Conservation (phyloP, 116 monocot genomes). For the Trichopus zeylanicus region DNA sequence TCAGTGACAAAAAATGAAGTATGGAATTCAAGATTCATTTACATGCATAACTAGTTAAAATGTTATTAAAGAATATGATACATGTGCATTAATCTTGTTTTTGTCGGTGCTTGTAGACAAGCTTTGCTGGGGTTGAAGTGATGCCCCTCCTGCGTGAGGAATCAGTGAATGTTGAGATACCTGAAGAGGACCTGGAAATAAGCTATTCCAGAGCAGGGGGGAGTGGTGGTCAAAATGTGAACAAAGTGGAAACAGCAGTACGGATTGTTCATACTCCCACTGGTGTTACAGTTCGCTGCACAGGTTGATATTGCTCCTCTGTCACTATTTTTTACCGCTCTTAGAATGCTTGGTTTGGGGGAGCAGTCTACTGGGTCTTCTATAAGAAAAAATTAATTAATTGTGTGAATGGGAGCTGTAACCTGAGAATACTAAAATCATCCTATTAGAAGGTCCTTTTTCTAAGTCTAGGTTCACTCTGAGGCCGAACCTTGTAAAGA, state of each 20-base stretch:
- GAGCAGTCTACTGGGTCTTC: no score
- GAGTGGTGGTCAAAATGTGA: conserved; percentile 96
- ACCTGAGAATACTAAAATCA: no score
- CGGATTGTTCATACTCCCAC: conserved; percentile 87
- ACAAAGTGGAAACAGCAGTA: conserved; percentile 97
- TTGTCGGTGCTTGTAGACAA: conserved; percentile 39
- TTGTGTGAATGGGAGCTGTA: no score
- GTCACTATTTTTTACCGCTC: background rate
- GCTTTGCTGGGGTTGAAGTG: conserved; percentile 93
- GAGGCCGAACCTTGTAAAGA: no score
- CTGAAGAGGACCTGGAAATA: conserved; percentile 93
- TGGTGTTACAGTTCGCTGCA: conserved; percentile 83
- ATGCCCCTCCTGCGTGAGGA: conserved; percentile 98
- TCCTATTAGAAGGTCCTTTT: no score
- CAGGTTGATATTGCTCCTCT: conserved; percentile 44
- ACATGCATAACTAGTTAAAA: background rate
- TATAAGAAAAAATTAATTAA: no score
- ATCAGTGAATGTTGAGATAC: conserved; percentile 74
- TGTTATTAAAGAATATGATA: background rate
- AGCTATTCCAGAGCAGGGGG: conserved; percentile 79
- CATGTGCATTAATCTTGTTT: background rate
- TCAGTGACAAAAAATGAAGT: background rate
- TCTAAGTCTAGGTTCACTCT: no score
- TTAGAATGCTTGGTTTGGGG: background rate
- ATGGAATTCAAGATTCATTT: background rate